Conservation (phyloP, 768 basidiomycete species). For the Inosperma sp. region DNA sequence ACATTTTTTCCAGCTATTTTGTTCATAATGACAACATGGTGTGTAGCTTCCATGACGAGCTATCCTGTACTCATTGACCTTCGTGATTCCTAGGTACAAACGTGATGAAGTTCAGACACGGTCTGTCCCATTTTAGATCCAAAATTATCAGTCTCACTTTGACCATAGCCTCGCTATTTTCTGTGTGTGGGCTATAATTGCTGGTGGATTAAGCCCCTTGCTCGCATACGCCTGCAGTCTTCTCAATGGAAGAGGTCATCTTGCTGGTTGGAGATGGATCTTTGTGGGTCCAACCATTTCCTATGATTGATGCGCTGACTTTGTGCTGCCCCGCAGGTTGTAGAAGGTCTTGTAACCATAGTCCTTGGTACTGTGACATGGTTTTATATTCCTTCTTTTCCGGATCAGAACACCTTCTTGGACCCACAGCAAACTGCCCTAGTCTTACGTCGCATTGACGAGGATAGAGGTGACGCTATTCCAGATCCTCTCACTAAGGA, state of each 20-base stretch:
- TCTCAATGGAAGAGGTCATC: constrained; percentile 36
- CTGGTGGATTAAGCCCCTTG: constrained; percentile 41
- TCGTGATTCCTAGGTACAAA: constrained; percentile 38
- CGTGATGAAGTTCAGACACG: constrained; percentile 45
- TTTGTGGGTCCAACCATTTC: constrained; percentile 31
- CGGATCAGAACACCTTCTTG: constrained; percentile 44
- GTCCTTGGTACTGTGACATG: constrained; percentile 38
- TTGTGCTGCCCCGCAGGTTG: constrained; percentile 29
- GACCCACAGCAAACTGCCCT: constrained; percentile 39
- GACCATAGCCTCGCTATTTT: constrained; percentile 34
- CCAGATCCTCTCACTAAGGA: constrained; percentile 38
- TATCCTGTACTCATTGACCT: not conserved
- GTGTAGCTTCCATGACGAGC: constrained; percentile 9
- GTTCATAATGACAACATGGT: constrained; percentile 46
- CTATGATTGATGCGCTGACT: not conserved
- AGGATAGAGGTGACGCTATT: constrained; percentile 45
- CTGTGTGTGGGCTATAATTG: constrained; percentile 38
- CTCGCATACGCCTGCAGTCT: constrained; percentile 41
- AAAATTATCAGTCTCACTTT: not conserved
- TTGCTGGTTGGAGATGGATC: constrained; percentile 49
- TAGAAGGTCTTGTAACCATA: constrained; percentile 43
- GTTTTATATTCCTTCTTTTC: constrained; percentile 44
- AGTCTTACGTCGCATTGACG: constrained; percentile 42
- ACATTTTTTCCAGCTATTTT: constrained; percentile 45
- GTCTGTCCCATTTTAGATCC: constrained; percentile 17